Base-by-base conservation (phyloP, 2,329 filamentous ascomycete genomes). In the Thielaviopsis musarum region DNA sequence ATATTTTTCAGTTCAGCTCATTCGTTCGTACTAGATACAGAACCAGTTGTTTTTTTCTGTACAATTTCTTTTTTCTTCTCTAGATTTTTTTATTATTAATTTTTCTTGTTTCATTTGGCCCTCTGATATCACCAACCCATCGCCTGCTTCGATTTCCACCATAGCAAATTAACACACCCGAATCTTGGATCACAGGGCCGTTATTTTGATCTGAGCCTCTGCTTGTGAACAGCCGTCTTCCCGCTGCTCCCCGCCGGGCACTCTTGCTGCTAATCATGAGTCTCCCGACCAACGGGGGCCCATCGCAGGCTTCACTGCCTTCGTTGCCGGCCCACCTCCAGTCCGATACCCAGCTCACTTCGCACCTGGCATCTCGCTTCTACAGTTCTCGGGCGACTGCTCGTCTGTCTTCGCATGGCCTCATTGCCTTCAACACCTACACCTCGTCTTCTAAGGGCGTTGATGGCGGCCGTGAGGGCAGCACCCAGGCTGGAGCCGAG, bases 391-490 rank as follows among this genome's bases (percentile, higher is more conserved):
- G 93, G 61, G 90, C 93, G 10, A 95, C 91, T 0, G 89, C 93
- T 58, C 82, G 83, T 55, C 81, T 98, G 19, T 96, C 91, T 0
- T 95, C 90, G 0, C 91, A 97, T 69, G 93, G 86, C 55, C 79
- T 97, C 65, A 85, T 98, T 68, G 87, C 88, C 57, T 77, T 98
- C 64, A 98, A 98, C 75, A 98, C 91, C 21, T 97, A 95, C 70
- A 91, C 88, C 12, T 88, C 88, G 12, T 91, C 91, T 0, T 80
- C 85, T 59, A 91, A 90, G 68, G 91, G 91, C 22, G 82, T 87
- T 3, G 89, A 96, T 87, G 91, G 91, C 65, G 84, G 82, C 61
- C 93, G 90, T 68, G 88, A 94, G 66, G 91, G 91, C 41, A 95
- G 89, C 73, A 89, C 90, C 64, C 89, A 91, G 80, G 90, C 85